A percentile compares a stretch with the other conserved stretches of the same genome.
Conservation (phyloP, 163 green algal genomes). For the Scenedesmus sp. region DNA sequence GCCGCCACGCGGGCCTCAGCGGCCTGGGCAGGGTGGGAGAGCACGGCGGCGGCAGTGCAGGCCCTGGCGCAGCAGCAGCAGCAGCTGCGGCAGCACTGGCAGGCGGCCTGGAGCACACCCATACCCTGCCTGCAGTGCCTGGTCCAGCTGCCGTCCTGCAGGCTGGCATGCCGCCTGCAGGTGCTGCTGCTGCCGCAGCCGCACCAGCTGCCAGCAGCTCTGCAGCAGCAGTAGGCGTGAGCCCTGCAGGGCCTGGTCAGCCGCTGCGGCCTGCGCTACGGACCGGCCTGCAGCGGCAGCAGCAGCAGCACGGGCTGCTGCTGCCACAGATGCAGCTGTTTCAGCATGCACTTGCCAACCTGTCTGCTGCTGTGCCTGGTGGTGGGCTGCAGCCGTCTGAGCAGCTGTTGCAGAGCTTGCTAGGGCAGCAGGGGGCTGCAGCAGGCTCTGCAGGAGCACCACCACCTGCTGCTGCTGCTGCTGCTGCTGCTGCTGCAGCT, state of each 20-base stretch:
- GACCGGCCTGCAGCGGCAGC: not conserved
- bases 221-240: not conserved
- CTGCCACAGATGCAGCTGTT: conserved; percentile 35
- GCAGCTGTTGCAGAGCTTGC: conserved; percentile 24
- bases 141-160: not conserved
- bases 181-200: not conserved
- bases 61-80: not conserved
- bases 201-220: conserved; percentile 8
- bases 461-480: not conserved
- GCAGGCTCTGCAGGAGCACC: not conserved
- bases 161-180: not conserved
- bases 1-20: not conserved
- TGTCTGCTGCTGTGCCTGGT: conserved; percentile 3
- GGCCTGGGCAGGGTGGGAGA: not conserved
- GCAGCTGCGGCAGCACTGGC: not conserved
- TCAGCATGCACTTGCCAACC: not conserved
- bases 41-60: not conserved
- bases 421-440: not conserved
- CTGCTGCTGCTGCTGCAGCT: not conserved
- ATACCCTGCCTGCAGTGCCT: not conserved
- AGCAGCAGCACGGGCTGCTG: not conserved
- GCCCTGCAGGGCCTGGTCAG: not conserved
- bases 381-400: not conserved
- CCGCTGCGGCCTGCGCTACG: not conserved
- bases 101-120: not conserved